phyloP scores from a whole-genome alignment of 2,329 filamentous ascomycete species.

The Colletotrichum higginsianum region DNA sequence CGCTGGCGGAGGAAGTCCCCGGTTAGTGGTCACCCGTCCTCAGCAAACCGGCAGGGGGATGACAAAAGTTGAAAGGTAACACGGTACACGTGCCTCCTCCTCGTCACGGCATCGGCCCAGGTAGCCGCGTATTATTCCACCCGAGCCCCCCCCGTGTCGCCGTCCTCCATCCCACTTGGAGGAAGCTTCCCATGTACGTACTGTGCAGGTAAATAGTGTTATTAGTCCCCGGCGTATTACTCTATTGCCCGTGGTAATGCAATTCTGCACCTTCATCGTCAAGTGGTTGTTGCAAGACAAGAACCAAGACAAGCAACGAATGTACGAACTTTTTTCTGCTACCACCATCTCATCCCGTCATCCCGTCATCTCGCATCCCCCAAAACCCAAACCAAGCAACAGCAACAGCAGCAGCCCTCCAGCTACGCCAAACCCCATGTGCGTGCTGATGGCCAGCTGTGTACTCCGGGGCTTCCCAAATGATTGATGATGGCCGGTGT shows the following conservation, averaged over 20 bases:
- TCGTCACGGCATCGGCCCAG: constrained; percentile 22
- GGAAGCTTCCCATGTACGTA: background rate
- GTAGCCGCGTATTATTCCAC: constrained; percentile 12
- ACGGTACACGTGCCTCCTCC: constrained; percentile 35
- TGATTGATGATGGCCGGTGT: constrained; percentile 17
- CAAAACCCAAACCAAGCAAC: background rate
- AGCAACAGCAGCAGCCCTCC: background rate
- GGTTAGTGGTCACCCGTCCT: background rate
- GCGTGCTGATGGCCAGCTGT: background rate
- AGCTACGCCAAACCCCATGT: background rate
- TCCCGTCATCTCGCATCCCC: background rate
- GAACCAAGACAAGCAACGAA: background rate
- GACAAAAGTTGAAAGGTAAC: background rate
- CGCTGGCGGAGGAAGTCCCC: background rate
- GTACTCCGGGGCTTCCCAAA: constrained; percentile 17
- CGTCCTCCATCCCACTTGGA: constrained; percentile 12
- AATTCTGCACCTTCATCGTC: background rate
- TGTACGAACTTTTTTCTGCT: background rate
- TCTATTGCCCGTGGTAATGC: constrained; percentile 13
- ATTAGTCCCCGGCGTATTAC: constrained; percentile 1
- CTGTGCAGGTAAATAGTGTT: background rate
- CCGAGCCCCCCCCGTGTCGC: background rate
- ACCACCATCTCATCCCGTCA: constrained; percentile 7
- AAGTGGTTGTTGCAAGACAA: background rate
- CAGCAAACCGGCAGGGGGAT: background rate